Percentiles rank a stretch among this genome's conserved stretches.
Conservation (phyloP, 2,329 filamentous ascomycete species). For the Pleomassaria siparia region DNA sequence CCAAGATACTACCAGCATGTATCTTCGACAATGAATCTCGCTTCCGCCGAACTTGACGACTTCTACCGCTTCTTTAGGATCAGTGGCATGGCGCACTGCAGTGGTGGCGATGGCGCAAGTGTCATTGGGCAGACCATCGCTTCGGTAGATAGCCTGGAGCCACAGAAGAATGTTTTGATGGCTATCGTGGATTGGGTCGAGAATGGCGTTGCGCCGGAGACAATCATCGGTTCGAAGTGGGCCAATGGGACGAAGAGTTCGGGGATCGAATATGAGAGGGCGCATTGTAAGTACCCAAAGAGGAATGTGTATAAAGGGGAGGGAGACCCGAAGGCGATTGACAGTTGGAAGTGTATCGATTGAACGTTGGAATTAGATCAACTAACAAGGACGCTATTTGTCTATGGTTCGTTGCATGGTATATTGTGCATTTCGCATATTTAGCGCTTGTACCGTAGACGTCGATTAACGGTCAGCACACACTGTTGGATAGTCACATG, state of each 20-base stretch:
- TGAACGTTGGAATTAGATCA: no score
- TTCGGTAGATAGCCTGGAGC: slow-evolving; percentile 31
- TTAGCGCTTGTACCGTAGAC: slow-evolving; percentile 14
- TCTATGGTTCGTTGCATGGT: no score
- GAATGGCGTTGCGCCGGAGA: slow-evolving; percentile 45
- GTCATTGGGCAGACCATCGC: slow-evolving; percentile 32
- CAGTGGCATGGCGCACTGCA: slow-evolving; percentile 56
- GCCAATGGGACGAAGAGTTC: slow-evolving; percentile 29
- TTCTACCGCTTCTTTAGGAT: slow-evolving; percentile 57
- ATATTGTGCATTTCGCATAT: no score
- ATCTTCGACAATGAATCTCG: slow-evolving; percentile 45
- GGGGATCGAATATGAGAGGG: slow-evolving; percentile 37
- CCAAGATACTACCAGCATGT: slow-evolving; percentile 54
- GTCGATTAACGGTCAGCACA: no score
- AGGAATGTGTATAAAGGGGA: slow-evolving; percentile 37
- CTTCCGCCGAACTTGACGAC: slow-evolving; percentile 38
- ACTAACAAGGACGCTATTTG: no score
- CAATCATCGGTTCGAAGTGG: slow-evolving; percentile 33
- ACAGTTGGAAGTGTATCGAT: slow-evolving; percentile 40
- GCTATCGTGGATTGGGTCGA: slow-evolving; percentile 54
- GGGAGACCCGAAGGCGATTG: slow-evolving; percentile 26
- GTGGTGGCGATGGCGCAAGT: slow-evolving; percentile 50
- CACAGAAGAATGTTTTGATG: slow-evolving; percentile 49
- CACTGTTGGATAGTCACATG: no score
- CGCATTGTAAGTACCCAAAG: slow-evolving; percentile 42